Percentiles rank a stretch among this genome's conserved stretches.
Conservation (phyloP, 345 rosid genomes). For the Eucalyptus marginata region DNA sequence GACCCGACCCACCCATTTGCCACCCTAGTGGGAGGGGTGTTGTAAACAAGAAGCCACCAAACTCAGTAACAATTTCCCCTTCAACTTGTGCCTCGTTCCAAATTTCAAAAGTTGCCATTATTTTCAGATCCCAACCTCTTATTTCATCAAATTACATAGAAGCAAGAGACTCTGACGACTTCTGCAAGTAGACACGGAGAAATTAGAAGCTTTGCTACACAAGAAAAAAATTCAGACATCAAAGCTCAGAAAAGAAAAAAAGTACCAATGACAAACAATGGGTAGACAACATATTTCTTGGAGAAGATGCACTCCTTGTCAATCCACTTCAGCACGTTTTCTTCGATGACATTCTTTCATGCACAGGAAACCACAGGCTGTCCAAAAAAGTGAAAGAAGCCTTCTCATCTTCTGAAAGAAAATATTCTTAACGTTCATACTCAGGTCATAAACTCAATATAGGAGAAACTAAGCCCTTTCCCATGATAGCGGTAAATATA, state of each 20-base stretch:
- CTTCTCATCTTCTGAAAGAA: conserved; percentile 10
- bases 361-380: conserved; percentile 22
- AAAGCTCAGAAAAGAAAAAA: not conserved
- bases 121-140: too few relatives aligned
- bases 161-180: conserved; percentile 32
- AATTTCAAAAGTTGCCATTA: too few relatives aligned
- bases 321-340: conserved; percentile 20
- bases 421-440: not conserved
- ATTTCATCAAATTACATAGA: not conserved
- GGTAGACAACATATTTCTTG: conserved; percentile 30
- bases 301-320: conserved; percentile 13
- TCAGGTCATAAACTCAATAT: not conserved
- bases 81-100: too few relatives aligned
- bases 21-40: too few relatives aligned
- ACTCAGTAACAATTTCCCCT: too few relatives aligned
- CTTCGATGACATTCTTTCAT: conserved; percentile 3
- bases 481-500: too few relatives aligned
- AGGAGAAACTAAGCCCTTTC: not conserved
- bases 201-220: not conserved
- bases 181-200: not conserved
- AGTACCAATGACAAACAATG: conserved; percentile 12
- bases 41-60: too few relatives aligned
- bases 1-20: too few relatives aligned
- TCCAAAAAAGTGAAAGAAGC: conserved; percentile 10
- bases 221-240: not conserved